Percentiles rank a stretch among this genome's conserved stretches.
Evolutionary conservation across 2,329 filamentous ascomycete species (phyloP).

Genomic region (Cercospora berteroae): DNA sequence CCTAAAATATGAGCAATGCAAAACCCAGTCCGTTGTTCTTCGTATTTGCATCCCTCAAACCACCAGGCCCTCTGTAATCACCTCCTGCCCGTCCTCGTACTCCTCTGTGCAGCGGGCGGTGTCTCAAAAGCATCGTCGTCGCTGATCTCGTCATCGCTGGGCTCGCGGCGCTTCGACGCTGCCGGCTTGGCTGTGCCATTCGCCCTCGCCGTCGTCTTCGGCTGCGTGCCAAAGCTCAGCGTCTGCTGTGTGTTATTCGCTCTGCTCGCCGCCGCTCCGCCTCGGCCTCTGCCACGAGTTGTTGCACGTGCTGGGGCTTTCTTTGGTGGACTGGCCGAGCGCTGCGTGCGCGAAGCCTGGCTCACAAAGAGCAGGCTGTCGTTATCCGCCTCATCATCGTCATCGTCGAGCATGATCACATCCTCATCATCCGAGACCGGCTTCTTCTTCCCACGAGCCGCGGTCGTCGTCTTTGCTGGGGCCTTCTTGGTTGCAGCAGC

Average conservation of each 20-base stretch:
- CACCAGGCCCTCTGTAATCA: slow-evolving; percentile 1
- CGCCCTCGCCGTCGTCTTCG: slow-evolving; percentile 14
- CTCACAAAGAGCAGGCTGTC: slow-evolving; percentile 41
- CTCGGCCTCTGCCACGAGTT: slow-evolving; percentile 21
- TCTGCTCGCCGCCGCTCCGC: slow-evolving; percentile 9
- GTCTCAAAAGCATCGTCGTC: slow-evolving; percentile 43
- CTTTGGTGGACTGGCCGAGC: slow-evolving; percentile 27
- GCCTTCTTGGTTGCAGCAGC: slow-evolving; percentile 39
- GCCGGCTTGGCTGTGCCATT: slow-evolving; percentile 18
- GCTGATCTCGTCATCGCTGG: slow-evolving; percentile 42
- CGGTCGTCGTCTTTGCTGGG: slow-evolving; percentile 36
- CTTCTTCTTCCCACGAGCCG: slow-evolving; percentile 43
- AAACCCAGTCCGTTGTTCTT: background rate
- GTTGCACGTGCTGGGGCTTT: slow-evolving; percentile 25
- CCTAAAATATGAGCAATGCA: slow-evolving; percentile 9
- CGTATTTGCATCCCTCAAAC: background rate
- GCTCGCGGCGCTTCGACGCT: slow-evolving; percentile 35
- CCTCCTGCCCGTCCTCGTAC: slow-evolving; percentile 20
- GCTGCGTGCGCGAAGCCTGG: slow-evolving; percentile 23
- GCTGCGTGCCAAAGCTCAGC: slow-evolving; percentile 26
- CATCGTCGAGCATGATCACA: slow-evolving; percentile 44
- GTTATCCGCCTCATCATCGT: slow-evolving; percentile 46
- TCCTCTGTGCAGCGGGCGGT: slow-evolving; percentile 28
- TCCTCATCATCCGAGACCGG: slow-evolving; percentile 43
- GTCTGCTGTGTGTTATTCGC: slow-evolving; percentile 23